Percentiles rank a stretch among this genome's conserved stretches.
Evolutionary conservation across 2,329 filamentous ascomycete genomes (phyloP).

Genomic region (Sporothrix brunneoviolacea): DNA sequence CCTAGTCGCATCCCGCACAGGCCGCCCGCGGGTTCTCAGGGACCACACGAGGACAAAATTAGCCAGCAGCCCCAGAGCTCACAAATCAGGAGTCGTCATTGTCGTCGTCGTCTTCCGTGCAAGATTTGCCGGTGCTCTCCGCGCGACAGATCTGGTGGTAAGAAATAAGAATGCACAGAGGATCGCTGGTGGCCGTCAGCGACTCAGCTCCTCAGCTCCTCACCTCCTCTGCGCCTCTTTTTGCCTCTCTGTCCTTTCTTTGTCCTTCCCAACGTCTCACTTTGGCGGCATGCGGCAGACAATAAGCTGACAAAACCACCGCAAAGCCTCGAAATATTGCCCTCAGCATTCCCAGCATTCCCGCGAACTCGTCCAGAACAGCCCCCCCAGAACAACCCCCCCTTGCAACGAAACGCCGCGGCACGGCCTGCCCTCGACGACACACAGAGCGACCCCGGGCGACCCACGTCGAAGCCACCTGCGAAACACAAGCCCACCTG

Average conservation of each 20-base stretch:
- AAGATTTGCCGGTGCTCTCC: too few relatives aligned
- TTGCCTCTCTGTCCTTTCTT: not conserved
- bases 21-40: too few relatives aligned
- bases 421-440: constrained; percentile 4
- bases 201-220: too few relatives aligned
- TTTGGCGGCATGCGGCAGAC: not conserved
- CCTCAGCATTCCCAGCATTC: too few relatives aligned
- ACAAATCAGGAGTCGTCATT: constrained; percentile 8
- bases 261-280: constrained; percentile 1
- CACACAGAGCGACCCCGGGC: constrained; percentile 1
- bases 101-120: constrained; percentile 8
- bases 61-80: not conserved
- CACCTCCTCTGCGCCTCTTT: constrained; percentile 4
- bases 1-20: constrained; percentile 9
- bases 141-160: too few relatives aligned
- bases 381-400: not conserved
- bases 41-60: not conserved
- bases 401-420: not conserved
- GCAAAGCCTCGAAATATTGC: not conserved
- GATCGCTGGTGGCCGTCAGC: too few relatives aligned
- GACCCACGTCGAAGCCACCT: constrained; percentile 1
- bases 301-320: constrained; percentile 4
- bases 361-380: not conserved
- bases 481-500: constrained; percentile 3
- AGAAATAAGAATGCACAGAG: too few relatives aligned